phyloP scores from a whole-genome alignment of 2,329 filamentous ascomycete species.

The Colletotrichum simmondsii region DNA sequence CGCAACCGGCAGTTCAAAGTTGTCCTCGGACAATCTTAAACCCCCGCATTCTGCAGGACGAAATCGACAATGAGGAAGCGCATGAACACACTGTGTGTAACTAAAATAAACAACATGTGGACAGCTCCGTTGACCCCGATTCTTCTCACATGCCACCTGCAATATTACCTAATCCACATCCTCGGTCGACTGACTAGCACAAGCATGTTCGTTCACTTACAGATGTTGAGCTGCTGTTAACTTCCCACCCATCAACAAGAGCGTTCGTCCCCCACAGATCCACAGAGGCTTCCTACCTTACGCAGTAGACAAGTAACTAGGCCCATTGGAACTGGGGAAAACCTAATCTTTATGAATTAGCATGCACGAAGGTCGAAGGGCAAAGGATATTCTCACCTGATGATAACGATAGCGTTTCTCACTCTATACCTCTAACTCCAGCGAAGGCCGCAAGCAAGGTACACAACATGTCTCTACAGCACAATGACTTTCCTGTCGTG shows the following conservation, averaged over 20 bases:
- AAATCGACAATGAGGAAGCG: too few species aligned
- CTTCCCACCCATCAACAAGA: background rate
- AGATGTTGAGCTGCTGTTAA: background rate
- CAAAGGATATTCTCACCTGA: background rate
- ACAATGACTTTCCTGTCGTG: background rate
- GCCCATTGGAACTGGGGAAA: background rate
- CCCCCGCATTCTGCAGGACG: background rate
- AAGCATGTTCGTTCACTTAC: background rate
- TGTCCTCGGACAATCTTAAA: background rate
- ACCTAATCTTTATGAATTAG: background rate
- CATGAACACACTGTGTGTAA: too few species aligned
- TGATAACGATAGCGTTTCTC: background rate
- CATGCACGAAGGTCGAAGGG: background rate
- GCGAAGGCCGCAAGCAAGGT: background rate
- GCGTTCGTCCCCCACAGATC: background rate
- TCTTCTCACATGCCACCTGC: conserved; percentile 26
- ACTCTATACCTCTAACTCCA: background rate
- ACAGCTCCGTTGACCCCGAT: background rate
- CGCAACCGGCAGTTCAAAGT: background rate
- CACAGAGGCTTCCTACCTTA: background rate
- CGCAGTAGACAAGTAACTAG: background rate
- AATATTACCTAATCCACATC: conserved; percentile 23
- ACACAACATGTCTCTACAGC: conserved; percentile 16
- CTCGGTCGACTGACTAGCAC: conserved; percentile 19
- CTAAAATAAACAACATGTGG: too few species aligned